phyloP scores from a whole-genome alignment of 1,284 basidiomycete species.

The Fomitiporia mediterranea region DNA sequence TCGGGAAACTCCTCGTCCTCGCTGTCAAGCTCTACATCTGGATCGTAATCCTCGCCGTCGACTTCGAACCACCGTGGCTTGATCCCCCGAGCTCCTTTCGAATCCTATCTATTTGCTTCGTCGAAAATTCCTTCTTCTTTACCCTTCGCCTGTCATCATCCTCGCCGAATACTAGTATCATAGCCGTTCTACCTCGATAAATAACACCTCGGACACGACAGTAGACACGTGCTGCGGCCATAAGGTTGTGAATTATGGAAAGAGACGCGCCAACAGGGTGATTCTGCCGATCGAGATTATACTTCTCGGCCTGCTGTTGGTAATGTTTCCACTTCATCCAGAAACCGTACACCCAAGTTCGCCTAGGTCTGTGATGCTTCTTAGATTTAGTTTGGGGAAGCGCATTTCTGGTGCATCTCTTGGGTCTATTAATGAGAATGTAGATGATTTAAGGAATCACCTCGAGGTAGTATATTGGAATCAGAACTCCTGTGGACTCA shows the following conservation, averaged over 20 bases:
- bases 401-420: too few species aligned
- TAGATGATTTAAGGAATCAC: too few species aligned
- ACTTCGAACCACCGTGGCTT: background rate
- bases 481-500: too few species aligned
- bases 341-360: background rate
- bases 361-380: too few species aligned
- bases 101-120: background rate
- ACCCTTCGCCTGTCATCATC: background rate
- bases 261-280: background rate
- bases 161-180: background rate
- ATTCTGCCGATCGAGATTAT: background rate
- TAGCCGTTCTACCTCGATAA: background rate
- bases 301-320: background rate
- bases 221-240: background rate
- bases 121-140: background rate
- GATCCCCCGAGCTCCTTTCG: background rate
- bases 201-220: background rate
- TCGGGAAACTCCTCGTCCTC: background rate
- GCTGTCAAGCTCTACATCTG: background rate
- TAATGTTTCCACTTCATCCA: background rate
- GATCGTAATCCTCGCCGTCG: background rate
- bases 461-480: too few species aligned
- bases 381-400: too few species aligned
- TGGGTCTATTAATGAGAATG: too few species aligned
- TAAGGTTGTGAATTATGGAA: background rate